Conservation (phyloP, 768 basidiomycete species). For the Psilocybe cyanescens region DNA sequence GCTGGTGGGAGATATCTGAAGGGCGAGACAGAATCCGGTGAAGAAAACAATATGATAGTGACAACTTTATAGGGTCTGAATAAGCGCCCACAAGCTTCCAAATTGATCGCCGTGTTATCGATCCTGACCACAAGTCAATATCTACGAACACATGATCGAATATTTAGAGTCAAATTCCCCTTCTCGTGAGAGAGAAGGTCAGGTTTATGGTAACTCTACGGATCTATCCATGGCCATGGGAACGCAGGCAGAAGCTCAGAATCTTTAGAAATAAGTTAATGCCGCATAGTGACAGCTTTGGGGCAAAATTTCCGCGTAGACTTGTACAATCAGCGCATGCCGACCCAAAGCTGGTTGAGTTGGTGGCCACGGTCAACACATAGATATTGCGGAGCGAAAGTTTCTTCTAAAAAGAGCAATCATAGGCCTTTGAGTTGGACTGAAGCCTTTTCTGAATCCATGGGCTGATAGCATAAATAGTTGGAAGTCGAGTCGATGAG, state of each 20-base stretch:
- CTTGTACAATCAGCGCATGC: too few species aligned
- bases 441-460: background rate
- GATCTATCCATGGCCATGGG: background rate
- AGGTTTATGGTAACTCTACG: background rate
- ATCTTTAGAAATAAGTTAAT: background rate
- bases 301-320: too few species aligned
- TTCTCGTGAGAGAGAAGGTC: background rate
- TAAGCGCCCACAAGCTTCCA: slow-evolving; percentile 8
- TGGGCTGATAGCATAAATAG: background rate
- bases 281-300: too few species aligned
- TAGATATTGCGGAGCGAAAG: too few species aligned
- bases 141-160: background rate
- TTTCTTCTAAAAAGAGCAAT: too few species aligned
- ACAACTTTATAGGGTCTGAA: slow-evolving; percentile 1
- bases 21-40: slow-evolving; percentile 12
- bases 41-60: background rate
- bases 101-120: background rate
- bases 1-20: slow-evolving; percentile 14
- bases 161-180: background rate
- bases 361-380: too few species aligned
- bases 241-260: background rate
- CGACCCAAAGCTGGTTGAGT: too few species aligned
- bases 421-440: too few species aligned
- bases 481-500: too few species aligned
- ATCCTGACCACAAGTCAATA: background rate